phyloP scores from a whole-genome alignment of 768 basidiomycete genomes.

The Dioszegia hungarica region DNA sequence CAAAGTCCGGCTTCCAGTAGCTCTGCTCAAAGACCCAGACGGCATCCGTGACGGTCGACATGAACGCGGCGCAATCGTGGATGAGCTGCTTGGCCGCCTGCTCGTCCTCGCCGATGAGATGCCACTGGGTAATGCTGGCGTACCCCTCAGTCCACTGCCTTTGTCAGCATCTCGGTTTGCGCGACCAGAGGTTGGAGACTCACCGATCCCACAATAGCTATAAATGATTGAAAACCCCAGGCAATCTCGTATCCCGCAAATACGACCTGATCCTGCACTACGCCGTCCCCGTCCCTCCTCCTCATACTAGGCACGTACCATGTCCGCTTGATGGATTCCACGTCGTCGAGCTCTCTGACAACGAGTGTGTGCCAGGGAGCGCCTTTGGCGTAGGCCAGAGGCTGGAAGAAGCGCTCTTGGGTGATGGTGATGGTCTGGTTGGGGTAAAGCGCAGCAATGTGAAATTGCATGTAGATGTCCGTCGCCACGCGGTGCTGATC shows the following conservation, averaged over 20 bases:
- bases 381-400: slow-evolving; percentile 26
- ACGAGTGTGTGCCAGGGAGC: slow-evolving; percentile 7
- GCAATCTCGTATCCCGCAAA: slow-evolving; percentile 31
- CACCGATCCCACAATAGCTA: slow-evolving; percentile 25
- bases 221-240: slow-evolving; percentile 24
- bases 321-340: slow-evolving; percentile 15
- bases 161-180: neutral
- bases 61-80: slow-evolving; percentile 14
- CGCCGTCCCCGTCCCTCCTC: slow-evolving; percentile 30
- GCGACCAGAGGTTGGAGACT: slow-evolving; percentile 10
- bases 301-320: slow-evolving; percentile 14
- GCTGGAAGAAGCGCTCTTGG: slow-evolving; percentile 20
- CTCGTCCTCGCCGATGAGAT: slow-evolving; percentile 18
- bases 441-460: slow-evolving; percentile 15
- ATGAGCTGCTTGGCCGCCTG: slow-evolving; percentile 25
- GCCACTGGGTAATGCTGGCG: slow-evolving; percentile 21
- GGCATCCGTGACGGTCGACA: slow-evolving; percentile 18
- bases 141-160: slow-evolving; percentile 22
- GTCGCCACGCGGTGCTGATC: slow-evolving; percentile 21
- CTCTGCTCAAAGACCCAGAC: slow-evolving; percentile 72
- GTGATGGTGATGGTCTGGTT: slow-evolving; percentile 25
- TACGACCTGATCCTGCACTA: slow-evolving; percentile 3
- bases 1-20: slow-evolving; percentile 61
- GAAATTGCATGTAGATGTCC: slow-evolving; percentile 16
- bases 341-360: slow-evolving; percentile 20